Evolutionary conservation across 345 rosid species (phyloP).

Genomic region (Aurinia saxatilis): DNA sequence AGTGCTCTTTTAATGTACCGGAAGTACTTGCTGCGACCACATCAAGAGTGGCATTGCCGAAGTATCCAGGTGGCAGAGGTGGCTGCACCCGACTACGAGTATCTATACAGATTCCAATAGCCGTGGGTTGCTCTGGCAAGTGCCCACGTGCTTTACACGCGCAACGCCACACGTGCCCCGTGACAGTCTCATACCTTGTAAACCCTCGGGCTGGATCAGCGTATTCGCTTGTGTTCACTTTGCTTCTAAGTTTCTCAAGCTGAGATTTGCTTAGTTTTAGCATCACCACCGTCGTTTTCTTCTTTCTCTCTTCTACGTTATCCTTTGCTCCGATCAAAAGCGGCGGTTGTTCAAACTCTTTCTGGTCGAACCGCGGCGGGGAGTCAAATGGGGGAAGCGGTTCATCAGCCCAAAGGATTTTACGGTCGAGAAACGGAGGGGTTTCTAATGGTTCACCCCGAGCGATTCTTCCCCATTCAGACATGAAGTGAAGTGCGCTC

Average conservation of each 20-base stretch:
- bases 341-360: constrained; percentile 41
- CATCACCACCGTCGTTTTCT: constrained; percentile 40
- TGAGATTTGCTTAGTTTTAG: constrained; percentile 36
- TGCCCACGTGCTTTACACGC: constrained; percentile 31
- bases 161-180: constrained; percentile 31
- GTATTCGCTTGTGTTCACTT: constrained; percentile 27
- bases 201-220: constrained; percentile 23
- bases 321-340: constrained; percentile 35
- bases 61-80: constrained; percentile 27
- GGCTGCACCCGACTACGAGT: constrained; percentile 40
- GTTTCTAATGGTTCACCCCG: constrained; percentile 31
- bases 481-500: constrained; percentile 45
- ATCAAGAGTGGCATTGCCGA: constrained; percentile 40
- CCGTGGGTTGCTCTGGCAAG: constrained; percentile 40
- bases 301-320: constrained; percentile 34
- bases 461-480: constrained; percentile 48
- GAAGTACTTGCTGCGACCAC: constrained; percentile 36
- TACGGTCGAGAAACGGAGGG: constrained; percentile 37
- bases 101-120: constrained; percentile 40
- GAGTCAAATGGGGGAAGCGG: constrained; percentile 19
- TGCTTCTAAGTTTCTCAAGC: constrained; percentile 37
- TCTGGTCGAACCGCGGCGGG: constrained; percentile 20
- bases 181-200: constrained; percentile 30
- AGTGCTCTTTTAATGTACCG: constrained; percentile 1
- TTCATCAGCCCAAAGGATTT: constrained; percentile 34